Evolutionary conservation across 1,284 basidiomycete genomes (phyloP).

Genomic region (Phenoliferia sp.): DNA sequence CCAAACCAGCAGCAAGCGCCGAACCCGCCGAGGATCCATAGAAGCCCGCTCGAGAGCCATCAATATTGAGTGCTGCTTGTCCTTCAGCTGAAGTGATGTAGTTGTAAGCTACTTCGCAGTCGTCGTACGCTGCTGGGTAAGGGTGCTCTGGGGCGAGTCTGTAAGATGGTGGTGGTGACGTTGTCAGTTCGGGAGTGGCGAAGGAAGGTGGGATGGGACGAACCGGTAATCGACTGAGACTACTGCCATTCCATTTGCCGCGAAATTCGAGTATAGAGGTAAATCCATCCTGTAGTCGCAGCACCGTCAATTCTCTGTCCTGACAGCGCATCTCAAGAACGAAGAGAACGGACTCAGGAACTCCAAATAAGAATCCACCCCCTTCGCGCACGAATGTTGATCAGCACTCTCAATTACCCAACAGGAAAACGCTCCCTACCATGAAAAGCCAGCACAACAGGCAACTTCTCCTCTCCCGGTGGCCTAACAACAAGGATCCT

Average conservation of each 20-base stretch:
- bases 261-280: not conserved
- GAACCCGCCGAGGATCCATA: not conserved
- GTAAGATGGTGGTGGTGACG: not conserved
- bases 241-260: not conserved
- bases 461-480: not conserved
- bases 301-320: not conserved
- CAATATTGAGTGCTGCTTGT: not conserved
- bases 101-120: not conserved
- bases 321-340: not conserved
- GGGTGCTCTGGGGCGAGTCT: constrained; percentile 2
- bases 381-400: not conserved
- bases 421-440: not conserved
- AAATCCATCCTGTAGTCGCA: not conserved
- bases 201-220: not conserved
- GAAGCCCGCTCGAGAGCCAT: not conserved
- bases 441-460: not conserved
- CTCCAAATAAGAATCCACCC: not conserved
- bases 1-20: not conserved
- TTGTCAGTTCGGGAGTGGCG: not conserved
- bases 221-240: not conserved
- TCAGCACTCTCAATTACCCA: not conserved
- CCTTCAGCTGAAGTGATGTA: not conserved
- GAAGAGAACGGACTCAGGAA: not conserved
- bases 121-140: constrained; percentile 2
- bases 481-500: not conserved